Conservation (phyloP, 73 alveolate genomes). For the Tetrahymena borealis region DNA sequence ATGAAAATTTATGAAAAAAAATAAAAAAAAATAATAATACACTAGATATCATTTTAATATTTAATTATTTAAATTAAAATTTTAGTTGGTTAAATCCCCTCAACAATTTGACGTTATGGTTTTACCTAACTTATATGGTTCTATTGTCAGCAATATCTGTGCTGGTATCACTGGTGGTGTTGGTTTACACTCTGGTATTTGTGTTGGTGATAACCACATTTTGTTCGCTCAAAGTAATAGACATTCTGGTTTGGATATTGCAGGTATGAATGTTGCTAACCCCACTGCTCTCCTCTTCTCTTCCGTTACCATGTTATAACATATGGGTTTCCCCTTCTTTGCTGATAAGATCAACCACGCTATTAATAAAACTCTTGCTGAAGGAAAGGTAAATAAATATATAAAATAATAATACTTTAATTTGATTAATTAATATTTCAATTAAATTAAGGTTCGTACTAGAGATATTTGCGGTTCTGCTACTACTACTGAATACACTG, state of each 20-base stretch:
- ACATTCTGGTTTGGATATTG: conserved; percentile 56
- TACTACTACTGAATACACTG: conserved; percentile 49
- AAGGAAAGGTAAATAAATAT: conserved; percentile 29
- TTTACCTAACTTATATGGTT: conserved; percentile 64
- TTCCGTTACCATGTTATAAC: conserved; percentile 57
- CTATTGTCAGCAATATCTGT: conserved; percentile 52
- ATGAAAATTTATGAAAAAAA: too few species aligned
- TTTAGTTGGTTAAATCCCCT: conserved; percentile 64
- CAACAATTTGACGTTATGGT: conserved; percentile 61
- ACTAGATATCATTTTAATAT: neutral
- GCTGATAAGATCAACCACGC: conserved; percentile 57
- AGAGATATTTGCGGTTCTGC: conserved; percentile 63
- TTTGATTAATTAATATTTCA: neutral
- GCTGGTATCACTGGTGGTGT: conserved; percentile 71
- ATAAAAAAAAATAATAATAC: too few species aligned
- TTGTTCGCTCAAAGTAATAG: conserved; percentile 63
- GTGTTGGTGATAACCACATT: conserved; percentile 51
- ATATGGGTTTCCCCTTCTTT: conserved; percentile 58
- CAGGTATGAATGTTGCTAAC: conserved; percentile 52
- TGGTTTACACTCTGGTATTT: conserved; percentile 69
- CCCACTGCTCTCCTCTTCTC: conserved; percentile 64
- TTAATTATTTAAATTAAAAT: conserved; percentile 14
- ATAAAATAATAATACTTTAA: neutral
- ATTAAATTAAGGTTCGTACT: conserved; percentile 18
- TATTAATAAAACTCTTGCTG: conserved; percentile 50